phyloP scores from a whole-genome alignment of 2,329 filamentous ascomycete species.

The Clarireedia paspali region DNA sequence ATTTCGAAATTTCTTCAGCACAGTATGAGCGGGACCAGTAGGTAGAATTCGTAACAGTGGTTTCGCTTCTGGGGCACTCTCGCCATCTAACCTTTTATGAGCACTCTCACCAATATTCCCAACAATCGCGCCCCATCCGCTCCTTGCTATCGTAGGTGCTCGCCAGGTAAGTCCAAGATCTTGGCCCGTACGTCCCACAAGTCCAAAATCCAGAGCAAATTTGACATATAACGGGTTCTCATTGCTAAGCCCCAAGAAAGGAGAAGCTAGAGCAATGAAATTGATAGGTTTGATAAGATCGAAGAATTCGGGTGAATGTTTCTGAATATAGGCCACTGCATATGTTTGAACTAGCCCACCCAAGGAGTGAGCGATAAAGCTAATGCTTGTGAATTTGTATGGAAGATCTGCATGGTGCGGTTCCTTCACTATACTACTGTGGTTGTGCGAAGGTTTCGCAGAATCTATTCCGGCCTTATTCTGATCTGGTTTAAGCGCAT shows the following conservation, averaged over 20 bases:
- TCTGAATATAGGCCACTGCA: conserved; percentile 92
- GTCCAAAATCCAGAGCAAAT: conserved; percentile 90
- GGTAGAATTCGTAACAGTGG: conserved; percentile 82
- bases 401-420: conserved; percentile 40
- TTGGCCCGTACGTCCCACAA: conserved; percentile 93
- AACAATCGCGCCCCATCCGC: conserved; percentile 83
- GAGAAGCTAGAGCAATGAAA: conserved; percentile 81
- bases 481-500: conserved; percentile 31
- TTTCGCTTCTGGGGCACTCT: conserved; percentile 71
- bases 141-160: conserved; percentile 75
- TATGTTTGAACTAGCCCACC: conserved; percentile 89
- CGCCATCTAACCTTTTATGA: conserved; percentile 49
- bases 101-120: conserved; percentile 68
- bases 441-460: conserved; percentile 46
- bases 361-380: conserved; percentile 86
- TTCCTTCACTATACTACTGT: conserved; percentile 50
- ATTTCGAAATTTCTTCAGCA: conserved; percentile 80
- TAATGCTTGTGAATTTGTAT: conserved; percentile 89
- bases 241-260: conserved; percentile 86
- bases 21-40: conserved; percentile 82
- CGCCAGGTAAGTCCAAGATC: conserved; percentile 93
- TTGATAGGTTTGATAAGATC: conserved; percentile 79
- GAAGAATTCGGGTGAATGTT: conserved; percentile 89
- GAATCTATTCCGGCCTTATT: conserved; percentile 36
- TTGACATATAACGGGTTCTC: conserved; percentile 97